A percentile compares a stretch with the other conserved stretches of the same genome.
Evolutionary conservation across 257 asterid species (phyloP).

Genomic region (Solanum neorickii): DNA sequence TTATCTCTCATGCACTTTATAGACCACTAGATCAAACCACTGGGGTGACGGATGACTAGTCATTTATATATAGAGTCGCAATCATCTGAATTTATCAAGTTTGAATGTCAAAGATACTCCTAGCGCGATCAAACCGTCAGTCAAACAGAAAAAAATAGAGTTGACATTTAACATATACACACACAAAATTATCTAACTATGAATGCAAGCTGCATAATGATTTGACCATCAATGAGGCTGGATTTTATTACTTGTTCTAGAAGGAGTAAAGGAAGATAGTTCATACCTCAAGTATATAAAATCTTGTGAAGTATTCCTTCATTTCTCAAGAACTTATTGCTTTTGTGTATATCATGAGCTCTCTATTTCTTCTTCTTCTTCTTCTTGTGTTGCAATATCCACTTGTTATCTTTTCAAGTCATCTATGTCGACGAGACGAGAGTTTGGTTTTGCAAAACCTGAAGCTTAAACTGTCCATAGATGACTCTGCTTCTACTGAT

Average conservation of each 20-base stretch:
- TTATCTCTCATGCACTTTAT: background rate
- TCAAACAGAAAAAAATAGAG: background rate
- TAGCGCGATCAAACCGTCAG: background rate
- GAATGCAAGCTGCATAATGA: background rate
- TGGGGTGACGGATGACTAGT: background rate
- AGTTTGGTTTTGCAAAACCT: conserved; percentile 4
- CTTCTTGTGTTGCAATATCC: background rate
- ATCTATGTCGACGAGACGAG: background rate
- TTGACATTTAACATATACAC: background rate
- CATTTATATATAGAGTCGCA: background rate
- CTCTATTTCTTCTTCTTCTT: background rate
- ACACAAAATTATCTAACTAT: background rate
- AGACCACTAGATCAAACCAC: background rate
- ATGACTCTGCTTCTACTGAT: background rate
- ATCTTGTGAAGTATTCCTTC: background rate
- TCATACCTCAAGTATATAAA: background rate
- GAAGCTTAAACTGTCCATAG: background rate
- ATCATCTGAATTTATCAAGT: background rate
- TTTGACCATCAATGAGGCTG: background rate
- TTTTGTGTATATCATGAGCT: background rate
- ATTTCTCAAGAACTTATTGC: background rate
- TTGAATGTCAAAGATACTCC: background rate
- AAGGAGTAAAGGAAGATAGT: background rate
- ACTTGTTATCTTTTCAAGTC: background rate
- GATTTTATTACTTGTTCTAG: background rate